Conservation (phyloP, 2,329 filamentous ascomycete genomes). For the Botrytis deweyae region DNA sequence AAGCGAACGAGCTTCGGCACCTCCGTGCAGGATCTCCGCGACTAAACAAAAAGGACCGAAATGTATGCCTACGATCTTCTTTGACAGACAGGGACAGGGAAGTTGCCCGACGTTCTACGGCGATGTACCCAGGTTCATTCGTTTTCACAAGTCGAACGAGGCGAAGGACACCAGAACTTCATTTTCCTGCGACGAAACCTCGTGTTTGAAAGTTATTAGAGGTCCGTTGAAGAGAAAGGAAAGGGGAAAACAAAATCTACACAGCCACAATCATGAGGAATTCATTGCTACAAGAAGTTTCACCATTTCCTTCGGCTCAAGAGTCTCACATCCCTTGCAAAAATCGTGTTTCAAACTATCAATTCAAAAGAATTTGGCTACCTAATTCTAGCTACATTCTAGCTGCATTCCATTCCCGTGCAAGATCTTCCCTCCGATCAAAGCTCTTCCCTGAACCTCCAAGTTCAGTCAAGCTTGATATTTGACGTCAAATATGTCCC, state of each 20-base stretch:
- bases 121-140: neutral
- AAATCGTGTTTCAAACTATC: neutral
- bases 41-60: neutral
- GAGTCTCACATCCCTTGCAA: neutral
- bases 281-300: neutral
- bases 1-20: neutral
- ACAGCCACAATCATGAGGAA: neutral
- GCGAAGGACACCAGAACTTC: neutral
- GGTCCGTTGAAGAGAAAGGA: neutral
- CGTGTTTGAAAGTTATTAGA: neutral
- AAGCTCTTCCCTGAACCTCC: neutral
- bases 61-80: neutral
- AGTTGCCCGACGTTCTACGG: neutral
- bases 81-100: neutral
- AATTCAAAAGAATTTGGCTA: neutral
- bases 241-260: neutral
- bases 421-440: neutral
- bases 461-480: neutral
- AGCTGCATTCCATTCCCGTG: neutral
- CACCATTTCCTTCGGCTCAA: neutral
- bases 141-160: neutral
- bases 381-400: slow-evolving; percentile 1
- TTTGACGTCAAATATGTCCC: neutral
- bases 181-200: neutral
- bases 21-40: neutral